Percentiles rank a stretch among this genome's conserved stretches.
Conservation (phyloP, 2,329 filamentous ascomycete genomes). For the Aspergillus floridensis region DNA sequence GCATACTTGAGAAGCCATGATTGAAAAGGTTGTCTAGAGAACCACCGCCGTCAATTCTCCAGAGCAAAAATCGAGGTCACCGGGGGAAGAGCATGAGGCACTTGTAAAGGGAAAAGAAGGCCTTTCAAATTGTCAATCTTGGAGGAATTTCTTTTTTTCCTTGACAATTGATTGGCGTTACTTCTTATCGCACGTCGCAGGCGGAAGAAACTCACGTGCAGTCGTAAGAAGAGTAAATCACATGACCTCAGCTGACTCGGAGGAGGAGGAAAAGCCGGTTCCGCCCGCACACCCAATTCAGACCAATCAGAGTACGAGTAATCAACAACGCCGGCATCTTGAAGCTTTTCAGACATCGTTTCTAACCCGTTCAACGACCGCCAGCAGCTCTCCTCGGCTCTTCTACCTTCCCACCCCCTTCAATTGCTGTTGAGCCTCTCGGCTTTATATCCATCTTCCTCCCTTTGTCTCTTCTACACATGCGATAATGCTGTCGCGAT, state of each 20-base stretch:
- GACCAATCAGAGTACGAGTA: conserved; percentile 41
- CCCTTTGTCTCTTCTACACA: conserved; percentile 55
- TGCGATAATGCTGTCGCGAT: conserved; percentile 66
- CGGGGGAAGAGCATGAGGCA: conserved; percentile 41
- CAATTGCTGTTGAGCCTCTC: conserved; percentile 41
- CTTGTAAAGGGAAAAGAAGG: background rate
- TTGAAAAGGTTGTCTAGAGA: conserved; percentile 64
- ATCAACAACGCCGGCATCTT: conserved; percentile 41
- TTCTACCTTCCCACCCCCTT: conserved; percentile 26
- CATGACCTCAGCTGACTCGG: conserved; percentile 27
- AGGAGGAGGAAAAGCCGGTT: conserved; percentile 31
- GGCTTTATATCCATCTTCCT: conserved; percentile 31
- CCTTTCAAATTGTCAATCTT: background rate
- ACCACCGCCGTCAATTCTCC: conserved; percentile 65
- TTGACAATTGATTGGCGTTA: background rate
- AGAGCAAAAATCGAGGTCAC: conserved; percentile 70
- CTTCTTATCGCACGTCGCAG: conserved; percentile 5
- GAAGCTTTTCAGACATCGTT: conserved; percentile 43
- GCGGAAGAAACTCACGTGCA: conserved; percentile 22
- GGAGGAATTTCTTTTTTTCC: conserved; percentile 7
- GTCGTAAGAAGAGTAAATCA: conserved; percentile 11
- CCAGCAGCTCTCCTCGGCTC: conserved; percentile 28
- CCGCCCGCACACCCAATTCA: conserved; percentile 38
- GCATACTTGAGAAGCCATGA: conserved; percentile 57
- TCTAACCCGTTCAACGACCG: conserved; percentile 28